Percentiles rank a stretch among this genome's conserved stretches.
Evolutionary conservation across 2,329 filamentous ascomycete species (phyloP).

Genomic region (Aspergillus hiratsukae): DNA sequence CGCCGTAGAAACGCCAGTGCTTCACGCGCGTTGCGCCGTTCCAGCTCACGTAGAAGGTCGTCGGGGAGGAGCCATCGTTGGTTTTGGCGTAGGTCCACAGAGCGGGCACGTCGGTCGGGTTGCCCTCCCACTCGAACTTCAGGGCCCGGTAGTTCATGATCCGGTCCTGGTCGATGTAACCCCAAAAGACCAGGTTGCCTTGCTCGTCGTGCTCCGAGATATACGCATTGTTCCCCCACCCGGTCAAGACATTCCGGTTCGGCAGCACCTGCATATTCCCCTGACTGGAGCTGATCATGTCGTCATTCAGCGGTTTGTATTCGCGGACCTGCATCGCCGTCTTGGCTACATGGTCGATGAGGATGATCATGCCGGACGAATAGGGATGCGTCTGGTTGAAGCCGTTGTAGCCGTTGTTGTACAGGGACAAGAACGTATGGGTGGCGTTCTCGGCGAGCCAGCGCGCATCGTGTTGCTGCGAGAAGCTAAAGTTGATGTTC

Average conservation of each 20-base stretch:
- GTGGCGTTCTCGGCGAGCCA: constrained; percentile 37
- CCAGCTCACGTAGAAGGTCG: constrained; percentile 38
- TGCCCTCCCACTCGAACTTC: constrained; percentile 41
- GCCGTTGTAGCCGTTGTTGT: constrained; percentile 41
- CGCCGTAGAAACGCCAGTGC: constrained; percentile 33
- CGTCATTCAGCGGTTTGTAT: constrained; percentile 22
- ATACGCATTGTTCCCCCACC: constrained; percentile 41
- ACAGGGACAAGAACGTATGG: constrained; percentile 36
- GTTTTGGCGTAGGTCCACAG: constrained; percentile 36
- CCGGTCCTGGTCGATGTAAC: constrained; percentile 26
- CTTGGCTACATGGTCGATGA: constrained; percentile 34
- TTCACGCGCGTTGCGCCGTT: constrained; percentile 38
- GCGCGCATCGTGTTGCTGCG: constrained; percentile 41
- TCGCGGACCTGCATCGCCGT: constrained; percentile 32
- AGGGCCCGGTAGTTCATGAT: constrained; percentile 42
- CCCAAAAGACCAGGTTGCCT: constrained; percentile 37
- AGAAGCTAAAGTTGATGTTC: constrained; percentile 39
- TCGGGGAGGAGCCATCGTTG: constrained; percentile 21
- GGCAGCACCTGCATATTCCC: constrained; percentile 37
- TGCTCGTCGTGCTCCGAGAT: constrained; percentile 37
- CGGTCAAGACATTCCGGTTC: constrained; percentile 36
- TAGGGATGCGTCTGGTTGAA: constrained; percentile 36
- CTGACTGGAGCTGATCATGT: constrained; percentile 34
- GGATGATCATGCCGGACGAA: constrained; percentile 37
- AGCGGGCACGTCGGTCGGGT: constrained; percentile 38